A percentile compares a stretch with the other conserved stretches of the same genome.
Conservation (phyloP, 129 eudicot species). For the Pseudognaphalium luteoalbum region DNA sequence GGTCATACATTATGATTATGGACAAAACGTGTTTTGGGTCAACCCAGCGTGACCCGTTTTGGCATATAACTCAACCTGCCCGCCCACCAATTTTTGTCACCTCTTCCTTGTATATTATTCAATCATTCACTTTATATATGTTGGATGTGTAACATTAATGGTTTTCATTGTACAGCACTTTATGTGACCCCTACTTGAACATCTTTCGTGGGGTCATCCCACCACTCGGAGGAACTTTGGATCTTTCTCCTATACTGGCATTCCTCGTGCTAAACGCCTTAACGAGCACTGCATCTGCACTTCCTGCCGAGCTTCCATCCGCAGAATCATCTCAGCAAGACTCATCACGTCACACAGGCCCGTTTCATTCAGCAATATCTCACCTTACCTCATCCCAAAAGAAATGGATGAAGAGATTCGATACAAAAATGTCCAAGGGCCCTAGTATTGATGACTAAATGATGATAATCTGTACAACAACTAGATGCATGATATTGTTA, state of each 20-base stretch:
- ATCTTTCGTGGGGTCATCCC: conserved; percentile 87
- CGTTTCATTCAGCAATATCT: conserved; percentile 26
- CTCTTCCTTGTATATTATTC: no score
- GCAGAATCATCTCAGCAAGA: conserved; percentile 34
- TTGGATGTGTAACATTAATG: neutral
- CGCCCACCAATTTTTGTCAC: no score
- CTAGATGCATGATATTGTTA: conserved; percentile 11
- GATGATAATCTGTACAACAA: conserved; percentile 5
- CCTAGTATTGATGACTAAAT: conserved; percentile 24
- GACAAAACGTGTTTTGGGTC: no score
- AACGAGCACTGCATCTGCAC: conserved; percentile 86
- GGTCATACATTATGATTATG: no score
- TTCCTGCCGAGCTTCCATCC: conserved; percentile 88
- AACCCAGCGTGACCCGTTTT: no score
- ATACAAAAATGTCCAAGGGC: conserved; percentile 41
- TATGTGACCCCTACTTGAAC: conserved; percentile 95
- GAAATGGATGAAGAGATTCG: conserved; percentile 74
- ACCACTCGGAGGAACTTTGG: conserved; percentile 95
- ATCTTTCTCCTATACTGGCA: conserved; percentile 91
- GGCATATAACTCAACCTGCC: no score
- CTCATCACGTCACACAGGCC: conserved; percentile 21
- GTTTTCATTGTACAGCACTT: conserved; percentile 54
- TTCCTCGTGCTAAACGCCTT: conserved; percentile 83
- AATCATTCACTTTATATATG: neutral
- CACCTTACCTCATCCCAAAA: conserved; percentile 53